Percentiles rank a stretch among this genome's conserved stretches.
Evolutionary conservation across 1,284 basidiomycete genomes (phyloP).

Genomic region (Cryptococcus sp.): DNA sequence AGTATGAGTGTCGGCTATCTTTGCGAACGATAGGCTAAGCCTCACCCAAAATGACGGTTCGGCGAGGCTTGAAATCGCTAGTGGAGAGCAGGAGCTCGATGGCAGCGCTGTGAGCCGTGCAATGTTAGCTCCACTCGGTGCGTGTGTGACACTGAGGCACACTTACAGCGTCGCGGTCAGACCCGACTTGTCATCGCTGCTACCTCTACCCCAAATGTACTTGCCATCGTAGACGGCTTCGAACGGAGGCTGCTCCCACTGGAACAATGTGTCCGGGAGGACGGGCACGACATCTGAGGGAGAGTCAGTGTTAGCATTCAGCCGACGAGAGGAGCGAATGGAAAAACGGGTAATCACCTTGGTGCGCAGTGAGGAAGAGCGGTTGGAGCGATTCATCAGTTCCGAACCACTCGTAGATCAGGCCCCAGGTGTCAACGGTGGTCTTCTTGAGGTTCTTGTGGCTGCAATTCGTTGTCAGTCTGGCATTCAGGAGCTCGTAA

Average conservation of each 20-base stretch:
- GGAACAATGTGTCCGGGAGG: constrained; percentile 57
- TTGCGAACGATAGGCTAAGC: no score
- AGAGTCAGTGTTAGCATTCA: not conserved
- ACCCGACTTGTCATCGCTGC: constrained; percentile 63
- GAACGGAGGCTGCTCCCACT: constrained; percentile 65
- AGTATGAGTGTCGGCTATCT: no score
- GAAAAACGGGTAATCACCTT: constrained; percentile 58
- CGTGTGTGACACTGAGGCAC: not conserved
- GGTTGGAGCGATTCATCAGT: constrained; percentile 62
- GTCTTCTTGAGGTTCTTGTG: constrained; percentile 59
- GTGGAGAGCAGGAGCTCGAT: constrained; percentile 60
- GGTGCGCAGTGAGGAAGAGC: constrained; percentile 65
- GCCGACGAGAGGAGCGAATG: not conserved
- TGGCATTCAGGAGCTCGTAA: not conserved
- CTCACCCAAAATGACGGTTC: constrained; percentile 22
- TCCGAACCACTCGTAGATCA: constrained; percentile 68
- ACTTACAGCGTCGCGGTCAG: constrained; percentile 60
- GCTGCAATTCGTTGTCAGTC: constrained; percentile 38
- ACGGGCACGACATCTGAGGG: constrained; percentile 62
- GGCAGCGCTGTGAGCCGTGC: constrained; percentile 51
- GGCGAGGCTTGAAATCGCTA: constrained; percentile 56
- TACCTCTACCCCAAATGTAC: constrained; percentile 64
- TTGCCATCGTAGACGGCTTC: constrained; percentile 65
- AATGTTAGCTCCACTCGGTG: constrained; percentile 1
- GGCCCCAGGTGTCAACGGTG: constrained; percentile 65